Evolutionary conservation across 2,329 filamentous ascomycete species (phyloP), one percentile per base, ranked within the genome.

Genomic region (Chrysoporthe puriensis): DNA sequence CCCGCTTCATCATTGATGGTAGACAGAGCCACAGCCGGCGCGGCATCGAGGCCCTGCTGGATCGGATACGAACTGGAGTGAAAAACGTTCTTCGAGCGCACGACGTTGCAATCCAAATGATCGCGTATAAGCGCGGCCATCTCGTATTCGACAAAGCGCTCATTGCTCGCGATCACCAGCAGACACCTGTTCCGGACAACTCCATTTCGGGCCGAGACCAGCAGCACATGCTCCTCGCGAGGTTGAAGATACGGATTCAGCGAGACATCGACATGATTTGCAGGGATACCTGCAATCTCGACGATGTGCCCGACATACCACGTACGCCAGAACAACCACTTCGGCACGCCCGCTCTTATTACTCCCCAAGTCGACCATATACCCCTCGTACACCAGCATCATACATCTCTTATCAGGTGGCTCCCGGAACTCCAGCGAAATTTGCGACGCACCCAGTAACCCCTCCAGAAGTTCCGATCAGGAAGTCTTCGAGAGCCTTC

Each of bases 121-220:
- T 78, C 2, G 81, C 82, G 7, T 78, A 84, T 70, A 86, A 86
- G 72, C 80, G 84, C 56, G 85, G 85, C 0, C 85, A 87, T 66
- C 79, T 85, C 32, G 79, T 87, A 16, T 69, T 85, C n/a, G 81
- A 85, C 73, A 84, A 84, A 70, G 80, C 80, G 5, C 75, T 85
- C 9, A 77, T 82, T 14, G 79, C 82, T 8, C 76, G 77, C 18
- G 70, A 79, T 36, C 78, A 79, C 48, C 75, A 73, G 18, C 72
- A 72, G 9, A 74, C 72, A 32, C 73, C 71, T 6, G 58, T n/a
- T 32, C 67, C 43, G 7, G 44, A 59, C 9, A 9, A 32, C 40
- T n/a, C 9, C 4, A 32, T 1, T 4, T n/a, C 42, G 16, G 34
- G 16, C 14, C 57, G 61, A 14, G 40, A 65, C 42, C 54, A 69